Conservation (phyloP, 495 filamentous ascomycete genomes). For the Ramalina intermedia region DNA sequence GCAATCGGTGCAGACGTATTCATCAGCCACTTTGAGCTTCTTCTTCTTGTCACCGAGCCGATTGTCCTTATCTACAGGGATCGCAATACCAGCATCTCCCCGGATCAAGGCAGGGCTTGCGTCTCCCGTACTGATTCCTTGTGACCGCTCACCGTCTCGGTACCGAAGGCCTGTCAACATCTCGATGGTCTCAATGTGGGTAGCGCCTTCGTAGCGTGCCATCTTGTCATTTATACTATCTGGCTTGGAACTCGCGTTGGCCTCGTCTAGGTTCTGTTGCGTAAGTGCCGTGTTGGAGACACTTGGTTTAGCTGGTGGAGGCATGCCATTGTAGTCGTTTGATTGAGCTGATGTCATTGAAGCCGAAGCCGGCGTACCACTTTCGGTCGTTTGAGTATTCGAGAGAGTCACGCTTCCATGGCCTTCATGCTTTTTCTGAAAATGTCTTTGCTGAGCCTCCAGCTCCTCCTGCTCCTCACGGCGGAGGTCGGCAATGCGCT, state of each 20-base stretch:
- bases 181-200: conserved; percentile 79
- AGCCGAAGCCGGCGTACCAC: conserved; percentile 17
- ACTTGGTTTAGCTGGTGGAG: conserved; percentile 50
- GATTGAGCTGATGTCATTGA: conserved; percentile 17
- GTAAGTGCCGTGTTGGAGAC: conserved; percentile 51
- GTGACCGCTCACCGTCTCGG: conserved; percentile 74
- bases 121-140: conserved; percentile 78
- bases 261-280: conserved; percentile 65
- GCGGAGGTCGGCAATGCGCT: conserved; percentile 71
- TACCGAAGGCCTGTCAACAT: conserved; percentile 85
- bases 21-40: conserved; percentile 76
- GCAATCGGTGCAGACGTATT: conserved; percentile 94
- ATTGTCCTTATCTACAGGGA: conserved; percentile 57
- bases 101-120: conserved; percentile 65
- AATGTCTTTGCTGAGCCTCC: conserved; percentile 34
- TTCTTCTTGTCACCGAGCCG: conserved; percentile 65
- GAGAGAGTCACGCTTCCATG: conserved; percentile 39
- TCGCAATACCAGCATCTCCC: conserved; percentile 75
- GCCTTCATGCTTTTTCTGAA: conserved; percentile 37
- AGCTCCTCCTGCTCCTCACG: conserved; percentile 74
- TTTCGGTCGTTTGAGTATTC: conserved; percentile 26
- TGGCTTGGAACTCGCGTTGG: conserved; percentile 47
- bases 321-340: conserved; percentile 39
- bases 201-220: conserved; percentile 57
- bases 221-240: conserved; percentile 69